phyloP scores from a whole-genome alignment of 1,284 basidiomycete species.

The Volvariella surrecta region DNA sequence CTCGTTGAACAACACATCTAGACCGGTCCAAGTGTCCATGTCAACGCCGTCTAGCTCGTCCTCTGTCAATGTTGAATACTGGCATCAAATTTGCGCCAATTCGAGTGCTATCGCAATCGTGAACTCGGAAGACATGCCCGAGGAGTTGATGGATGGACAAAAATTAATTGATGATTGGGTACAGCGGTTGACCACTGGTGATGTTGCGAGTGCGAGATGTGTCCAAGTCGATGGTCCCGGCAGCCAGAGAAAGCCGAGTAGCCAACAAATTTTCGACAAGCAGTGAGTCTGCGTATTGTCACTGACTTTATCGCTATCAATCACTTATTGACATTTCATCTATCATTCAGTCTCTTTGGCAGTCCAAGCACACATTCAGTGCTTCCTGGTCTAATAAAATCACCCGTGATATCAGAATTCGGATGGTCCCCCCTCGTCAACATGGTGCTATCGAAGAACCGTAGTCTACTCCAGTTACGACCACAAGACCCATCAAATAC shows the following conservation, averaged over 20 bases:
- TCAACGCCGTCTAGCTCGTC: slow-evolving; percentile 5
- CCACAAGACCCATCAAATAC: background rate
- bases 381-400: slow-evolving; percentile 34
- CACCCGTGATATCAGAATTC: slow-evolving; percentile 45
- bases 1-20: slow-evolving; percentile 3
- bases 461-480: slow-evolving; percentile 33
- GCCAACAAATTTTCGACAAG: slow-evolving; percentile 34
- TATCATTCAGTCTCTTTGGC: slow-evolving; percentile 40
- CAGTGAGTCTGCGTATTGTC: slow-evolving; percentile 26
- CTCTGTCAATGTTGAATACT: slow-evolving; percentile 32
- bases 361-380: slow-evolving; percentile 36
- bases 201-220: slow-evolving; percentile 29
- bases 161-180: slow-evolving; percentile 44
- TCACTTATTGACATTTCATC: background rate
- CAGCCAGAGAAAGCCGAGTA: slow-evolving; percentile 13
- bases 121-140: slow-evolving; percentile 23
- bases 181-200: slow-evolving; percentile 23
- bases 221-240: slow-evolving; percentile 35
- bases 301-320: background rate
- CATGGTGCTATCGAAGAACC: slow-evolving; percentile 41
- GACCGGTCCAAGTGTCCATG: slow-evolving; percentile 8
- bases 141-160: slow-evolving; percentile 23
- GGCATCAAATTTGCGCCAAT: slow-evolving; percentile 26
- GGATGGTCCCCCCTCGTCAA: slow-evolving; percentile 55
- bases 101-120: slow-evolving; percentile 25